These are phyloP conservation scores for Lecanosticta acicola DNA, from an alignment of 2,329 filamentous ascomycete genomes.

Conservation along the genomic window DNA sequence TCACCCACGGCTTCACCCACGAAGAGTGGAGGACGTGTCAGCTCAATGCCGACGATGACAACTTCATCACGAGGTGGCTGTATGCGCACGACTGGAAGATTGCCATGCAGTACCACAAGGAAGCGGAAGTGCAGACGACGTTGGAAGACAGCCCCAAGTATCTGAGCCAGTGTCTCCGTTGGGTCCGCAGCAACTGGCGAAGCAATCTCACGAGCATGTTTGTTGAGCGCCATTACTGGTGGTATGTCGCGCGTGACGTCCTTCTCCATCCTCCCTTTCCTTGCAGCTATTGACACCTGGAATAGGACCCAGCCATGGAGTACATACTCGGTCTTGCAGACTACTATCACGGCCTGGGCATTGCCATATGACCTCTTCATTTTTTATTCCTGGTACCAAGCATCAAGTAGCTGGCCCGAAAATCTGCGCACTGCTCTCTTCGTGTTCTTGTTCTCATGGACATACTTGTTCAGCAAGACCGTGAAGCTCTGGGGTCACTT, in stretches of 20 bases:
- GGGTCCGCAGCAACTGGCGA: conserved; percentile 96
- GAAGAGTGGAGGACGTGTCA: conserved; percentile 85
- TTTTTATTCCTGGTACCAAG: conserved; percentile 63
- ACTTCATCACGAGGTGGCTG: conserved; percentile 95
- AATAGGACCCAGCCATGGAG: conserved; percentile 84
- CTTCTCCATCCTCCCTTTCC: background rate
- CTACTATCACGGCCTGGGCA: conserved; percentile 85
- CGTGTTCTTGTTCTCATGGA: conserved; percentile 63
- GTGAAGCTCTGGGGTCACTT: conserved; percentile 88
- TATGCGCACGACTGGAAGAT: conserved; percentile 90
- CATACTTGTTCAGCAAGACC: conserved; percentile 76
- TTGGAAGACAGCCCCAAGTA: conserved; percentile 85
- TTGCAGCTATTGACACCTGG: too few species aligned
- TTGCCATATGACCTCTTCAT: conserved; percentile 71
- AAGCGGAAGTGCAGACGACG: conserved; percentile 88
- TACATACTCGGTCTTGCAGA: conserved; percentile 86
- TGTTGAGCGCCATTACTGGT: conserved; percentile 76
- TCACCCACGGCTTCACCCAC: conserved; percentile 82
- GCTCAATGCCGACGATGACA: conserved; percentile 94
- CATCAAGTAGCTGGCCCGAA: conserved; percentile 46
- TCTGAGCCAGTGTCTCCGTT: conserved; percentile 85
- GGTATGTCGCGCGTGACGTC: conserved; percentile 55
- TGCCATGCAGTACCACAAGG: conserved; percentile 86
- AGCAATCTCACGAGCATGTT: conserved; percentile 91
- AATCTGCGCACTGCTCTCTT: conserved; percentile 44